Percentiles rank a stretch among this genome's conserved stretches.
These are phyloP conservation scores for Paracorniculantispora psalliotae DNA, from an alignment of 2,329 filamentous ascomycete species.

Conservation along the genomic window DNA sequence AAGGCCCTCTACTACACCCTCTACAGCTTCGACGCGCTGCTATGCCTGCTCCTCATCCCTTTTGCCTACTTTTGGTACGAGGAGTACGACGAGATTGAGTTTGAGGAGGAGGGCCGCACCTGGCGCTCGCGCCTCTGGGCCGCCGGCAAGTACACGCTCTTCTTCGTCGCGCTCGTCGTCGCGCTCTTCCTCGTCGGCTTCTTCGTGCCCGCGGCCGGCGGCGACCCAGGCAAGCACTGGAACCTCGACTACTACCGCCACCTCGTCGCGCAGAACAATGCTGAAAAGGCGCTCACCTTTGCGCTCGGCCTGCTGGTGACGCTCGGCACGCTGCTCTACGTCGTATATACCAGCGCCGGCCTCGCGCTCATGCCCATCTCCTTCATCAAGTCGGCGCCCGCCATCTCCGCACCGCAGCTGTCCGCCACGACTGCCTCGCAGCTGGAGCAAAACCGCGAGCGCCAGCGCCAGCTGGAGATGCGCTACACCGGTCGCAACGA, in stretches of 20 bases:
- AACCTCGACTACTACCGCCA: constrained; percentile 82
- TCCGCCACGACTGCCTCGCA: constrained; percentile 73
- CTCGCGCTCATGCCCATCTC: constrained; percentile 84
- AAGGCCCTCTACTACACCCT: constrained; percentile 88
- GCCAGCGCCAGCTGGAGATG: constrained; percentile 84
- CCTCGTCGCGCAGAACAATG: constrained; percentile 72
- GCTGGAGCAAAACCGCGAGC: constrained; percentile 82
- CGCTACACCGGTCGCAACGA: constrained; percentile 72
- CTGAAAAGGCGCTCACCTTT: constrained; percentile 89
- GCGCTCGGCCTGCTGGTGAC: constrained; percentile 82
- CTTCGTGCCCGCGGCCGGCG: constrained; percentile 78
- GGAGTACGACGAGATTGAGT: constrained; percentile 88
- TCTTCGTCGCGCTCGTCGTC: constrained; percentile 73
- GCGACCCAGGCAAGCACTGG: constrained; percentile 56
- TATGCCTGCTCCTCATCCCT: constrained; percentile 85
- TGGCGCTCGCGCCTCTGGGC: constrained; percentile 67
- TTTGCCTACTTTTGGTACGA: constrained; percentile 99
- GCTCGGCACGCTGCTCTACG: constrained; percentile 78
- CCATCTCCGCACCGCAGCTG: constrained; percentile 75
- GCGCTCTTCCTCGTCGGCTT: constrained; percentile 89
- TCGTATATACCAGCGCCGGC: constrained; percentile 83
- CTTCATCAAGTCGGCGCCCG: constrained; percentile 86
- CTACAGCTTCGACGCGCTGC: constrained; percentile 83
- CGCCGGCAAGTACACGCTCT: constrained; percentile 86
- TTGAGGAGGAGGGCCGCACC: constrained; percentile 75